phyloP scores from a whole-genome alignment of 768 basidiomycete species.

The Boletus sensibilis region DNA sequence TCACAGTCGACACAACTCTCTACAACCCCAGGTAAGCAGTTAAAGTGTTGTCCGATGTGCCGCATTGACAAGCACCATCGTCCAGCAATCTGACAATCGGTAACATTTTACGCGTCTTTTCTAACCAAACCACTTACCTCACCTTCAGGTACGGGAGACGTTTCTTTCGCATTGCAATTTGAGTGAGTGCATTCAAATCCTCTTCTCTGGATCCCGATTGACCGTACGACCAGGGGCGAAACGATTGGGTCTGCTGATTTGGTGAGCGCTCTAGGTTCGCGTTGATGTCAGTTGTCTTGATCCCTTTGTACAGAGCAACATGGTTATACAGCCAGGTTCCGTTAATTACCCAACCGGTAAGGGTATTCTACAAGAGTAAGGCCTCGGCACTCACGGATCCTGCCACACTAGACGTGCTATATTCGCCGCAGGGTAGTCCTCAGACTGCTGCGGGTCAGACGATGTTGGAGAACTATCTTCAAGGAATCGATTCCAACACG shows the following conservation, averaged over 20 bases:
- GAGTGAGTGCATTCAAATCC: conserved; percentile 36
- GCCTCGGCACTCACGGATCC: conserved; percentile 1
- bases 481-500: conserved; percentile 56
- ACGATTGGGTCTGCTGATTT: conserved; percentile 60
- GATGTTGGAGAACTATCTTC: conserved; percentile 67
- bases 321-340: conserved; percentile 61
- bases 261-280: conserved; percentile 30
- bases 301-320: conserved; percentile 39
- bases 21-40: conserved; percentile 61
- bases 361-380: not conserved
- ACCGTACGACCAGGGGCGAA: conserved; percentile 39
- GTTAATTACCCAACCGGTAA: conserved; percentile 54
- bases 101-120: not conserved
- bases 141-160: conserved; percentile 58
- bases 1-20: conserved; percentile 57
- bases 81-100: conserved; percentile 41
- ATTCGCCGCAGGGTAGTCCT: conserved; percentile 54
- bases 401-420: conserved; percentile 50
- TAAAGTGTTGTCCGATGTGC: not conserved
- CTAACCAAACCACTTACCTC: conserved; percentile 35
- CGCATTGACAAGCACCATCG: not conserved
- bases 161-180: conserved; percentile 59
- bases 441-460: conserved; percentile 48
- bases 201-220: not conserved
- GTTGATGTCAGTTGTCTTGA: not conserved